Conservation (phyloP, 495 filamentous ascomycete genomes). For the Daldinia loculata region DNA sequence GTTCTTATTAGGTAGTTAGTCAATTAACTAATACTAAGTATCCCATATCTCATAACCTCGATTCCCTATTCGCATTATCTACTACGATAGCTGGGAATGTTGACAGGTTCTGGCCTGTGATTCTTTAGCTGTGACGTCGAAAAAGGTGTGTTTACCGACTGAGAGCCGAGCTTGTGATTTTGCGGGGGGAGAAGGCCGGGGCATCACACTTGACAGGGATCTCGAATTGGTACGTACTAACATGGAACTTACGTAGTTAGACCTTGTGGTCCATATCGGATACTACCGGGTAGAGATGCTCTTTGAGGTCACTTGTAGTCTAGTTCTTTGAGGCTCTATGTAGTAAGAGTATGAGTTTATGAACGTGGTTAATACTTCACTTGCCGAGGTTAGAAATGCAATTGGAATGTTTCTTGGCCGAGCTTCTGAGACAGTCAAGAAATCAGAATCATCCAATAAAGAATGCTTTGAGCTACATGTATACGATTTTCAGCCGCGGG, state of each 20-base stretch:
- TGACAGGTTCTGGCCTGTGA: conserved; percentile 23
- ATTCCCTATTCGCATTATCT: neutral
- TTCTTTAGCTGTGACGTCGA: conserved; percentile 43
- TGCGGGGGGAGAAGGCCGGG: conserved; percentile 52
- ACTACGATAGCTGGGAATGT: neutral
- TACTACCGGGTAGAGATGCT: conserved; percentile 35
- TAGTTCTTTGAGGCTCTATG: conserved; percentile 26
- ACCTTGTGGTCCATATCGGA: conserved; percentile 12
- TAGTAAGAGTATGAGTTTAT: neutral
- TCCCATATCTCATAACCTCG: neutral
- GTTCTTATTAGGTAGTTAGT: neutral
- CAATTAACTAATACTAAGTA: neutral
- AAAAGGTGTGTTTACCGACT: conserved; percentile 49
- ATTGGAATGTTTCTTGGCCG: conserved; percentile 2
- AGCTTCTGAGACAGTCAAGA: neutral
- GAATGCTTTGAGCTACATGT: neutral
- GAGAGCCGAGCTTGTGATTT: conserved; percentile 64
- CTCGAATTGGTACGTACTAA: neutral
- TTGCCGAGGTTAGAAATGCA: conserved; percentile 37
- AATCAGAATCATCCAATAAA: neutral
- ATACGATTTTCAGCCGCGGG: conserved; percentile 9
- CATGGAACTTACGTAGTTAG: neutral
- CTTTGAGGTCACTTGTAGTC: conserved; percentile 3
- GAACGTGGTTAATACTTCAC: neutral
- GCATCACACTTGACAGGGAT: conserved; percentile 30